These are phyloP conservation scores for Zygnema cylindricum DNA, from an alignment of 139 green algal species.

Conservation along the genomic window DNA sequence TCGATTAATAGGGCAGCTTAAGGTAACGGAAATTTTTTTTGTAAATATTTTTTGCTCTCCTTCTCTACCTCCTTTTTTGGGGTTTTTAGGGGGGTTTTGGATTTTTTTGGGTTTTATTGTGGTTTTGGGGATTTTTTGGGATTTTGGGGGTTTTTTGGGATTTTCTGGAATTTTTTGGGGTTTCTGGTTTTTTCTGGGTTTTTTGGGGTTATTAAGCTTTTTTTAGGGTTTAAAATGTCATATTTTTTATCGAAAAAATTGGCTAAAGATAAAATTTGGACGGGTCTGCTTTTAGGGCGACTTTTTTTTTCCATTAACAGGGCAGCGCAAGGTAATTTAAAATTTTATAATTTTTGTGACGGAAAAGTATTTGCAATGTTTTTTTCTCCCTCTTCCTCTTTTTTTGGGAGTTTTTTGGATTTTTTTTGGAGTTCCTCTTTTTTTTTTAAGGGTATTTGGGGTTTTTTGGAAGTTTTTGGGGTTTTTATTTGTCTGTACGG, in stretches of 20 bases:
- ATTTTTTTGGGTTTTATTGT: too few species aligned
- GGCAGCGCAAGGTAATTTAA: constrained; percentile 43
- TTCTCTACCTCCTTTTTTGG: background rate
- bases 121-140: too few species aligned
- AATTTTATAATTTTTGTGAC: too few species aligned
- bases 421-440: too few species aligned
- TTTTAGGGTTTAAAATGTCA: background rate
- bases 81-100: too few species aligned
- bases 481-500: background rate
- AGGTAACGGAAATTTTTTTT: background rate
- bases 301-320: constrained; percentile 55
- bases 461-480: background rate
- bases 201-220: background rate
- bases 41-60: background rate
- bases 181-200: too few species aligned
- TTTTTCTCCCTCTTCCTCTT: background rate
- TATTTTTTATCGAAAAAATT: too few species aligned
- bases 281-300: constrained; percentile 20
- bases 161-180: too few species aligned
- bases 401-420: too few species aligned
- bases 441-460: background rate
- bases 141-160: too few species aligned
- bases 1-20: constrained; percentile 41
- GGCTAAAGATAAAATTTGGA: constrained; percentile 28
- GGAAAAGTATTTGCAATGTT: background rate